These are phyloP conservation scores for Trichoderma brevicompactum DNA, from an alignment of 2,329 filamentous ascomycete genomes.

Conservation along the genomic window DNA sequence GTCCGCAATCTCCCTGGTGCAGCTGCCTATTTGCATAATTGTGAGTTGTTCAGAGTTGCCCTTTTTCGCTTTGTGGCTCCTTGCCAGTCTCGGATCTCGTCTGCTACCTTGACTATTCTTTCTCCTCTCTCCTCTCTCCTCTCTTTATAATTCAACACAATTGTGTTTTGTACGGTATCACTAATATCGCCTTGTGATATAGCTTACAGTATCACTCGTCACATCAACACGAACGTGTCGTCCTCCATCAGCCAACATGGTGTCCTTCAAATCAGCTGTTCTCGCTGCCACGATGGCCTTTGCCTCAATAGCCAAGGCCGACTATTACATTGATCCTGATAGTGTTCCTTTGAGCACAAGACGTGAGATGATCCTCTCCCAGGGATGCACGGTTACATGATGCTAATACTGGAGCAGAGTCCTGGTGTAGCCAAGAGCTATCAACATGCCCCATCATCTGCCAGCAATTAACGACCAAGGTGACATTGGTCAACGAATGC, in stretches of 20 bases:
- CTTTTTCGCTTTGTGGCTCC: not conserved
- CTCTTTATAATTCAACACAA: not conserved
- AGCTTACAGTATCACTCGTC: conserved; percentile 1
- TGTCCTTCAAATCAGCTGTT: conserved; percentile 57
- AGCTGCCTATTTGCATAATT: conserved; percentile 12
- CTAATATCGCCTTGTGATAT: conserved; percentile 3
- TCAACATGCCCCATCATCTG: conserved; percentile 74
- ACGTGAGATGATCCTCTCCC: conserved; percentile 47
- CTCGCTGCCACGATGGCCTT: conserved; percentile 60
- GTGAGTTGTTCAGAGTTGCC: conserved; percentile 14
- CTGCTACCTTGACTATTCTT: not conserved
- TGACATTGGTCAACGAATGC: conserved; percentile 66
- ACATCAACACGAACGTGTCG: conserved; percentile 5
- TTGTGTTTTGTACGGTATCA: conserved; percentile 6
- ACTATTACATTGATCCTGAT: conserved; percentile 65
- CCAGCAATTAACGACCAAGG: conserved; percentile 59
- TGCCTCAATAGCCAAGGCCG: conserved; percentile 56
- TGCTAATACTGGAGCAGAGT: conserved; percentile 46
- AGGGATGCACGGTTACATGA: not conserved
- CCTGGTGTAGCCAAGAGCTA: conserved; percentile 69
- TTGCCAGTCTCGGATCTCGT: not conserved
- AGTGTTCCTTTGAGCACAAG: conserved; percentile 58
- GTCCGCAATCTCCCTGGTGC: conserved; percentile 7
- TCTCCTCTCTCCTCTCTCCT: not conserved
- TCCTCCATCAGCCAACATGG: conserved; percentile 49